Base-by-base conservation (phyloP, 2,329 filamentous ascomycete genomes). In the Chalaropsis thielavioides region DNA sequence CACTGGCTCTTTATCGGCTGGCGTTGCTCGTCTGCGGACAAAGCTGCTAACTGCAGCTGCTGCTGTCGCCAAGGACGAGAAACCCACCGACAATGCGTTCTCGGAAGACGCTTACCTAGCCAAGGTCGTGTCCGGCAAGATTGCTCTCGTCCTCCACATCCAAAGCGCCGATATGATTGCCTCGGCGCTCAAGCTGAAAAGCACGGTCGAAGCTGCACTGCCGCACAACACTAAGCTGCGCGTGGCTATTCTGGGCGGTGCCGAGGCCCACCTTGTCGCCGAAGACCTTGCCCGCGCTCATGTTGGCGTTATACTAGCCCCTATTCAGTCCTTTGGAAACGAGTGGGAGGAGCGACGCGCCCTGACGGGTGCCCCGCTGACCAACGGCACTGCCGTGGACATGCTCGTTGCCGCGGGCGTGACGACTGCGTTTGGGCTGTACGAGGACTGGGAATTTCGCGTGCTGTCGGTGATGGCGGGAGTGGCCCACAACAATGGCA, bases 161-260 rank as follows among this genome's bases (percentile, higher is more conserved):
- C 81, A 87, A 70, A 84, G 80, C 67, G 85, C 84, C 6, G 85
- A 88, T 69, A 77, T 78, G 22, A 87, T 87, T 67, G 80, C 83
- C 1, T 74, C 82, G 0, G 72, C 83, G 1, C 75, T 88, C n/a
- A 75, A 76, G 27, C 74, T 87, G 68, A 88, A 88, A 73, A 70
- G 72, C 3, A 76, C 79, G 2, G 75, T 87, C 8, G 83, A 87
- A 61, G 68, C 71, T 0, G 61, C 64, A 4, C 31, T 66, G 41
- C 10, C 61, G 13, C 22, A 64, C 1, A 66, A 66, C 17, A 63
- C 38, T 5, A 75, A 71, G 63, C 70, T 87, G 43, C 78, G 75
- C n/a, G 66, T 88, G 8, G 77, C 81, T 63, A 77, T 88, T 61
- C 72, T 85, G 24, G 85, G 85, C 67, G 85, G 79, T 49, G 83